Percentiles rank a stretch among this genome's conserved stretches.
Conservation (phyloP, 305 asterid genomes). For the Fraxinus sp. region DNA sequence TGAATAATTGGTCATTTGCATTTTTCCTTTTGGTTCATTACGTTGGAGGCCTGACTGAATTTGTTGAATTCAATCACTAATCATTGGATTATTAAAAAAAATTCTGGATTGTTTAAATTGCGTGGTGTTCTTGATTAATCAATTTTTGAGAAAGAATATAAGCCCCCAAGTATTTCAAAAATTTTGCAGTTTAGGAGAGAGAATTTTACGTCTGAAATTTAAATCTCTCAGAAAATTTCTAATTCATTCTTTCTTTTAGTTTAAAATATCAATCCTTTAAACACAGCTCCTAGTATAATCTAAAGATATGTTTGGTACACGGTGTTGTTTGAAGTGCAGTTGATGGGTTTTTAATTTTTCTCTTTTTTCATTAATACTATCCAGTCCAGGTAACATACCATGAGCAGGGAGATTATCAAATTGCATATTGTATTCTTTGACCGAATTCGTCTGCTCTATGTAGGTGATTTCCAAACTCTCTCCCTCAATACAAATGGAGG, state of each 20-base stretch:
- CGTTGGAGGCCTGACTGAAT: background rate
- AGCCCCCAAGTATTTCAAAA: background rate
- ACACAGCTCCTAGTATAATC: background rate
- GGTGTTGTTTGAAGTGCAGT: constrained; percentile 2
- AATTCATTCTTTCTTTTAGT: background rate
- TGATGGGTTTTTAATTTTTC: background rate
- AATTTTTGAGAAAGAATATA: background rate
- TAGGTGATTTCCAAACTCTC: constrained; percentile 52
- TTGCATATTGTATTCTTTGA: background rate
- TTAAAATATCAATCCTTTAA: background rate
- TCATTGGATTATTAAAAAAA: background rate
- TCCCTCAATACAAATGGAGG: constrained; percentile 43
- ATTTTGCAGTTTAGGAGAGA: background rate
- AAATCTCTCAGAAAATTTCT: background rate
- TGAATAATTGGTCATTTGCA: background rate
- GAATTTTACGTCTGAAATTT: background rate
- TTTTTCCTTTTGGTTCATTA: background rate
- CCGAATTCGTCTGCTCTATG: constrained; percentile 21
- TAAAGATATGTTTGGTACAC: constrained; percentile 3
- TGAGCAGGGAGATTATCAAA: background rate
- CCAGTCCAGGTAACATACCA: background rate
- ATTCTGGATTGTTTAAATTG: background rate
- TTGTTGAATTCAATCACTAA: background rate
- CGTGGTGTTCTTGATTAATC: background rate
- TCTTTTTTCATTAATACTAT: background rate